These are phyloP conservation scores for Lunularia cruciata DNA, from an alignment of 225 moss, liverwort and hornwort genomes.

Conservation along the genomic window DNA sequence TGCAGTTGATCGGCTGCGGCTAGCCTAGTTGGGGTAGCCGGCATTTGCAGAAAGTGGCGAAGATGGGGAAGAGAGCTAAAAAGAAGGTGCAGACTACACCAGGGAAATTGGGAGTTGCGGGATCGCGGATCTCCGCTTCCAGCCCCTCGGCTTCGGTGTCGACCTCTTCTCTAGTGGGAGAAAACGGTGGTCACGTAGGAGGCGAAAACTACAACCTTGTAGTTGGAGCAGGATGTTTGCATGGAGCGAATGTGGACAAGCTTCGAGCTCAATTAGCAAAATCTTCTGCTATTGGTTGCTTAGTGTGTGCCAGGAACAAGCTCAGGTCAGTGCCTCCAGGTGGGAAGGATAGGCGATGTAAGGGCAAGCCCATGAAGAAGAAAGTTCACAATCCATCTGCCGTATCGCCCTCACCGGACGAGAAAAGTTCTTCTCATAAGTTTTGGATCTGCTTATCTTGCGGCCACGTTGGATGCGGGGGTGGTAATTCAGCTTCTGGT, in stretches of 20 bases:
- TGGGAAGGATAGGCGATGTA: conserved; percentile 44
- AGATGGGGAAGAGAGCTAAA: conserved; percentile 40
- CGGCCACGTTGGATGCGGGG: conserved; percentile 53
- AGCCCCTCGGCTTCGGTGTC: neutral
- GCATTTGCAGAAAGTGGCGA: conserved; percentile 24
- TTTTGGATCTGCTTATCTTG: conserved; percentile 70
- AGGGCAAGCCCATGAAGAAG: conserved; percentile 31
- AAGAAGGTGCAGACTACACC: conserved; percentile 32
- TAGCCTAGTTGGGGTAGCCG: conserved; percentile 30
- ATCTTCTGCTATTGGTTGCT: conserved; percentile 39
- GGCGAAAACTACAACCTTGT: conserved; percentile 3
- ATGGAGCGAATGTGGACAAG: conserved; percentile 43
- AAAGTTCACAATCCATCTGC: conserved; percentile 22
- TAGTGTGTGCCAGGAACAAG: conserved; percentile 51
- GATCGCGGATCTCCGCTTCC: conserved; percentile 14
- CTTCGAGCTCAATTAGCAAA: conserved; percentile 43
- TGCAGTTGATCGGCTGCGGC: conserved; percentile 23
- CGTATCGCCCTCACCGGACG: conserved; percentile 21
- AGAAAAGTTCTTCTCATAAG: conserved; percentile 25
- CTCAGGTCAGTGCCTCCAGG: conserved; percentile 22
- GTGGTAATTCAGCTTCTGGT: conserved; percentile 2
- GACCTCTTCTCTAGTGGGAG: conserved; percentile 1
- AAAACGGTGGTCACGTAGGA: conserved; percentile 2
- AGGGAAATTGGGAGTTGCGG: conserved; percentile 2
- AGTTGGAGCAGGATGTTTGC: conserved; percentile 24